A percentile compares a stretch with the other conserved stretches of the same genome.
phyloP scores from a whole-genome alignment of 129 eudicot genomes.

The Logfia minima region DNA sequence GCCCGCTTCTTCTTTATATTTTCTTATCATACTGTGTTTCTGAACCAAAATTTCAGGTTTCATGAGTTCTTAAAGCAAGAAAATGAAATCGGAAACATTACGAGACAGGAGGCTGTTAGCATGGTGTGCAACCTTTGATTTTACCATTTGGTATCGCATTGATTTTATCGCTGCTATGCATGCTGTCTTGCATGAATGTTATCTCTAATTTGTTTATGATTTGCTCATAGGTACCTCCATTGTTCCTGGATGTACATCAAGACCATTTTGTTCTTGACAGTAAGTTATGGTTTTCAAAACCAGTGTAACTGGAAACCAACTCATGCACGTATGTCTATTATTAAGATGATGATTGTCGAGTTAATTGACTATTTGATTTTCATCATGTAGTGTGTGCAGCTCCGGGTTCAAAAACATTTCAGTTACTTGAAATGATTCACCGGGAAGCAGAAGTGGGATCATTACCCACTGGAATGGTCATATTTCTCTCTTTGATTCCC shows the following conservation, averaged over 20 bases:
- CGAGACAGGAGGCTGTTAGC: slow-evolving; percentile 99
- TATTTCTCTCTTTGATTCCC: slow-evolving; percentile 16
- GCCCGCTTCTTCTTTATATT: background rate
- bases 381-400: slow-evolving; percentile 93
- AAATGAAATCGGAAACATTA: slow-evolving; percentile 95
- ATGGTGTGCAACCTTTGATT: slow-evolving; percentile 56
- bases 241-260: slow-evolving; percentile 81
- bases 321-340: slow-evolving; percentile 4
- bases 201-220: slow-evolving; percentile 20
- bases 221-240: slow-evolving; percentile 81
- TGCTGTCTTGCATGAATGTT: slow-evolving; percentile 5
- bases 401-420: slow-evolving; percentile 98
- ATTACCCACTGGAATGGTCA: slow-evolving; percentile 90
- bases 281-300: slow-evolving; percentile 44
- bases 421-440: slow-evolving; percentile 92
- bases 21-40: slow-evolving; percentile 14
- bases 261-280: slow-evolving; percentile 96
- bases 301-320: slow-evolving; percentile 8
- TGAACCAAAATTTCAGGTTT: slow-evolving; percentile 60
- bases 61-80: slow-evolving; percentile 95
- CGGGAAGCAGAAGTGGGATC: slow-evolving; percentile 51
- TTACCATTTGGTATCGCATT: background rate
- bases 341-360: background rate
- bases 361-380: slow-evolving; percentile 22
- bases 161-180: background rate